Conservation (phyloP, 495 filamentous ascomycete species). For the Lepraria neglecta region DNA sequence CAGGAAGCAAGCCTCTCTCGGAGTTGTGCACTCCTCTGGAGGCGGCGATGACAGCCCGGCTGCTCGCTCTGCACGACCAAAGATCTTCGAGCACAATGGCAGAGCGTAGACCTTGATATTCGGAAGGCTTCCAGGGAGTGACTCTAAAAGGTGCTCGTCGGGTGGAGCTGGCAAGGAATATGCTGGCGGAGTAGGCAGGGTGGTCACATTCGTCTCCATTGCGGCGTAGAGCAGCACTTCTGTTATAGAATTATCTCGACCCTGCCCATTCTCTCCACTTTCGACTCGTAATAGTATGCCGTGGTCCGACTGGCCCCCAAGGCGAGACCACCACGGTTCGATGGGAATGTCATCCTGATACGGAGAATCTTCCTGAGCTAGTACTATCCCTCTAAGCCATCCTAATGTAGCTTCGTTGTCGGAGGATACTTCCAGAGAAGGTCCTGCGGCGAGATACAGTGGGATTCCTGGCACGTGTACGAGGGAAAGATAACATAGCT, state of each 20-base stretch:
- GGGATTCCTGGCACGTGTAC: slow-evolving; percentile 46
- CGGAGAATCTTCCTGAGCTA: slow-evolving; percentile 27
- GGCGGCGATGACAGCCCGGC: slow-evolving; percentile 1
- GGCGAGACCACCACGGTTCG: slow-evolving; percentile 17
- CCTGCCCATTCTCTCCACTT: background rate
- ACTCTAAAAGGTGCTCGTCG: background rate
- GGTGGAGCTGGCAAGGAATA: slow-evolving; percentile 37
- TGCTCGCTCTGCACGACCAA: slow-evolving; percentile 16
- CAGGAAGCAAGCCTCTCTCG: slow-evolving; percentile 16
- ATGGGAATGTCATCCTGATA: slow-evolving; percentile 32
- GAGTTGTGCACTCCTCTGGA: background rate
- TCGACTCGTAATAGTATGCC: slow-evolving; percentile 25
- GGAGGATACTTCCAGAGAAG: slow-evolving; percentile 44
- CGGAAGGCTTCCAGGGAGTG: slow-evolving; percentile 8
- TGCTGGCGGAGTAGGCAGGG: slow-evolving; percentile 41
- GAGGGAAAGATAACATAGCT: slow-evolving; percentile 39
- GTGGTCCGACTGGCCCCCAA: slow-evolving; percentile 22
- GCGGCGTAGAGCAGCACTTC: slow-evolving; percentile 51
- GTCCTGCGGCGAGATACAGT: slow-evolving; percentile 46
- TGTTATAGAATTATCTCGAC: slow-evolving; percentile 33
- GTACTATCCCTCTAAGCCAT: slow-evolving; percentile 35
- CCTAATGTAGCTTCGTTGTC: slow-evolving; percentile 33
- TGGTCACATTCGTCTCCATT: background rate
- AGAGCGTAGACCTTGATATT: slow-evolving; percentile 32
- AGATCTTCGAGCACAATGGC: slow-evolving; percentile 36